These are phyloP conservation scores for Myxozyma udenii DNA, from an alignment of 805 yeast species.

Conservation along the genomic window DNA sequence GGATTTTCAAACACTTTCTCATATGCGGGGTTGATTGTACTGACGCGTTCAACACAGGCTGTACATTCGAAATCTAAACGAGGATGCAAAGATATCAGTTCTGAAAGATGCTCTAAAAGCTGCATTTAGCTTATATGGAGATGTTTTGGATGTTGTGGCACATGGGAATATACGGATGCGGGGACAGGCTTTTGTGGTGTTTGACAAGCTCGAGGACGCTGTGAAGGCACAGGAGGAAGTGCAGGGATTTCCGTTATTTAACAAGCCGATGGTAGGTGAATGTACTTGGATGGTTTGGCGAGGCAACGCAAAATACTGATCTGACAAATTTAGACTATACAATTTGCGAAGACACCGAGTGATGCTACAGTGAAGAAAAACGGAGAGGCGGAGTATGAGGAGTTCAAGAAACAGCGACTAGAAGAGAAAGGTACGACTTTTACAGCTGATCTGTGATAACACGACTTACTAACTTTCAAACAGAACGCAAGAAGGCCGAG, in stretches of 20 bases:
- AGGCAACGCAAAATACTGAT: not conserved
- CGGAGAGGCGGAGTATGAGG: conserved; percentile 32
- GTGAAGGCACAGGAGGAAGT: conserved; percentile 44
- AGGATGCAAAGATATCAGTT: conserved; percentile 55
- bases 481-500: conserved; percentile 21
- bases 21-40: not conserved
- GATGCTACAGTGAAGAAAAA: conserved; percentile 39
- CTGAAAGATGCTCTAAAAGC: conserved; percentile 46
- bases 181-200: conserved; percentile 81
- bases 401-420: conserved; percentile 27
- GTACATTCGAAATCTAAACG: conserved; percentile 73
- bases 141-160: conserved; percentile 51
- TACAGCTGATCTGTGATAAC: not conserved
- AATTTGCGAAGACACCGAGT: conserved; percentile 46
- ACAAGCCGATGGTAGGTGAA: conserved; percentile 45
- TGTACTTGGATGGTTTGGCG: too few relatives aligned
- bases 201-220: conserved; percentile 46
- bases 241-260: conserved; percentile 42
- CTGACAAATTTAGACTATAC: conserved; percentile 35
- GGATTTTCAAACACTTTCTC: not conserved
- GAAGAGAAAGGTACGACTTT: conserved; percentile 22
- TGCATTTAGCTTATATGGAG: conserved; percentile 48
- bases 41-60: conserved; percentile 32
- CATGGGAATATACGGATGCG: conserved; percentile 61
- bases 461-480: not conserved